Evolutionary conservation across 2,329 filamentous ascomycete genomes (phyloP).

Genomic region (Metarhizium guizhouense): DNA sequence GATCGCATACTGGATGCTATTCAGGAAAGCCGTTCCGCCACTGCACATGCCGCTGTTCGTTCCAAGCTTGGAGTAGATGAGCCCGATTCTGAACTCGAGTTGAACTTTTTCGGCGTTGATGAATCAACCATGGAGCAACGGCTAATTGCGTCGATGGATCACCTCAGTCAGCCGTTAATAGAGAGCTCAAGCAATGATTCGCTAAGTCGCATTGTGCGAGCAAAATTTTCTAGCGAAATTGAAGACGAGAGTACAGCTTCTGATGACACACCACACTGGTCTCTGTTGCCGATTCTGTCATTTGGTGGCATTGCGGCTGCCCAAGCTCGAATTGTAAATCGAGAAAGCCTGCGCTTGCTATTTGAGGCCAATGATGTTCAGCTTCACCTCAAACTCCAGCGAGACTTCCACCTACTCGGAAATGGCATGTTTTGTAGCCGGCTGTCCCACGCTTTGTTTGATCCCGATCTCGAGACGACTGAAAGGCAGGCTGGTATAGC

Average conservation of each 20-base stretch:
- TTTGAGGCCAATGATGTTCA: constrained; percentile 66
- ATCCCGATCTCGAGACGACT: constrained; percentile 70
- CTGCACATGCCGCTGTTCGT: not conserved
- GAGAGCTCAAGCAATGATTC: constrained; percentile 20
- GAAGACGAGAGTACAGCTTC: constrained; percentile 8
- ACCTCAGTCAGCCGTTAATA: constrained; percentile 26
- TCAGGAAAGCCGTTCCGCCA: constrained; percentile 5
- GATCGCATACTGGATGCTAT: constrained; percentile 17
- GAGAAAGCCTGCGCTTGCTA: constrained; percentile 64
- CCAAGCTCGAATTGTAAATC: constrained; percentile 70
- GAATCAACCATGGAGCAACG: constrained; percentile 36
- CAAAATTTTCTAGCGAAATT: constrained; percentile 24
- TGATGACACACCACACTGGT: constrained; percentile 44
- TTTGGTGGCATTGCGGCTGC: constrained; percentile 64
- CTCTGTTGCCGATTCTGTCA: constrained; percentile 58
- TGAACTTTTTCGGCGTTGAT: constrained; percentile 41
- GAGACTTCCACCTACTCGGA: constrained; percentile 73
- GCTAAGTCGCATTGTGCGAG: constrained; percentile 31
- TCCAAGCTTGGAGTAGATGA: not conserved
- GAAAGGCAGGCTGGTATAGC: constrained; percentile 64
- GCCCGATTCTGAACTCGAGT: constrained; percentile 10
- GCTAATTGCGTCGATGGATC: constrained; percentile 41
- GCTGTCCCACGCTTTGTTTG: constrained; percentile 76
- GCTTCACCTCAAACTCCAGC: constrained; percentile 65
- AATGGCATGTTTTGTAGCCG: constrained; percentile 76